A percentile compares a stretch with the other conserved stretches of the same genome.
phyloP scores from a whole-genome alignment of 2,329 filamentous ascomycete species.

The Aspergillus amoenus region DNA sequence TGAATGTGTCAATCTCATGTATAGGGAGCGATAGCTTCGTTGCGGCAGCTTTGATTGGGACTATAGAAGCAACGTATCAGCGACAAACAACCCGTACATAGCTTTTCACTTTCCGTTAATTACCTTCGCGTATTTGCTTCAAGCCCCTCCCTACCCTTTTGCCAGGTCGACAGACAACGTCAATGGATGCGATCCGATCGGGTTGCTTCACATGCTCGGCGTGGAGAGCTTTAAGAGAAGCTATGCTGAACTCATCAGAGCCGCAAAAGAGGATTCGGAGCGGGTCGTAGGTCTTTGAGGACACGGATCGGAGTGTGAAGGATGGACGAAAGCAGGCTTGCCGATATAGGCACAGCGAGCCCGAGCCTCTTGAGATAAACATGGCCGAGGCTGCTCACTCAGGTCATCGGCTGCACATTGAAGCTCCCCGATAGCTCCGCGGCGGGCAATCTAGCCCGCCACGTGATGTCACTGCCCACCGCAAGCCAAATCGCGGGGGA shows the following conservation, averaged over 20 bases:
- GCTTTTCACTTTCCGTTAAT: constrained; percentile 14
- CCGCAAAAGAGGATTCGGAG: constrained; percentile 91
- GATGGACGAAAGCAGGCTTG: constrained; percentile 9
- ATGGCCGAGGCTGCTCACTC: constrained; percentile 17
- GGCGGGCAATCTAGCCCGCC: constrained; percentile 11
- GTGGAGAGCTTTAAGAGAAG: constrained; percentile 69
- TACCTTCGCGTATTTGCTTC: constrained; percentile 67
- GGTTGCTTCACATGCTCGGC: constrained; percentile 55
- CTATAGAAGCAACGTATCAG: constrained; percentile 44
- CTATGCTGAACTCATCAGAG: constrained; percentile 85
- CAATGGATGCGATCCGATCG: constrained; percentile 68
- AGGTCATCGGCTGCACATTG: constrained; percentile 3
- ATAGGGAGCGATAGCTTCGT: constrained; percentile 63
- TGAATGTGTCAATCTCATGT: constrained; percentile 80
- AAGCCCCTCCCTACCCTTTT: constrained; percentile 76
- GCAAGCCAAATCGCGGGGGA: constrained; percentile 15
- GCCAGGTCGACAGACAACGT: constrained; percentile 78
- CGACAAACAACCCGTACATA: background rate
- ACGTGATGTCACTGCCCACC: constrained; percentile 36
- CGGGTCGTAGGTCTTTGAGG: constrained; percentile 49
- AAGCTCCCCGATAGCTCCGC: constrained; percentile 15
- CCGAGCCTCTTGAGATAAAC: constrained; percentile 24
- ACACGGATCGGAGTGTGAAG: constrained; percentile 23
- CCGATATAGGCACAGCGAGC: constrained; percentile 25
- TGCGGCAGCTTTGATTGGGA: constrained; percentile 70